Evolutionary conservation across 2,329 filamentous ascomycete species (phyloP), one percentile per base, ranked within the genome.

Genomic region (Aschersonia sp.): DNA sequence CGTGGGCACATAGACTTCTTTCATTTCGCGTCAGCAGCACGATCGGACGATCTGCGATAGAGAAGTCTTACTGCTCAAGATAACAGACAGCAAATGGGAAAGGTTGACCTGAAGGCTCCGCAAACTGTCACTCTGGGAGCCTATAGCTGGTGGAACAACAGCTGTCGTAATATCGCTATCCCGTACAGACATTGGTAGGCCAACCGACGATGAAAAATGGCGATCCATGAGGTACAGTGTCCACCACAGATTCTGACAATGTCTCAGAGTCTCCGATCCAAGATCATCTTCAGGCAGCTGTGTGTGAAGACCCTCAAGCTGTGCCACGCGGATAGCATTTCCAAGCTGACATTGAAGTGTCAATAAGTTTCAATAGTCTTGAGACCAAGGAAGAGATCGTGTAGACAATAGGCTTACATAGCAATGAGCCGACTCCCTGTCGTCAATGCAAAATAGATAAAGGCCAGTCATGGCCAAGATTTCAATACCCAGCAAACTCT

Each of bases 241-340:
- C 64, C 66, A 67, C 66, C 66, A 69, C 2, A 68, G 52, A 48
- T 62, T 60, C 1, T 63, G 62, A 42, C 63, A 67, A 0, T 57
- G 55, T 0, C 54, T 51, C 0, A 66, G 57, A 0, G 60, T 63
- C 11, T 57, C 56, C 5, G 49, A 40, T 0, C 62, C 62, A 0
- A 68, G 56, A 30, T 62, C 62, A 2, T 57, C 54, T 30, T 66
- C 63, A 0, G 65, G 64, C 0, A 69, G 55, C 22, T 67, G 59
- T 0, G 65, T 67, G 37, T 69, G 66, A 4, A 69, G 30, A 0
- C 66, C 65, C 49, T 67, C 65, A 1, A 68, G n/a, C 11, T 67
- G 64, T 2, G 66, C 66, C 2, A 68, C 66, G 4, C 64, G 60
- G 12, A 68, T 59, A 5, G 65, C 65, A 39, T 67, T 64, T 2